A percentile compares a stretch with the other conserved stretches of the same genome.
Evolutionary conservation across 495 filamentous ascomycete genomes (phyloP).

Genomic region (Trichoderma parareesei): DNA sequence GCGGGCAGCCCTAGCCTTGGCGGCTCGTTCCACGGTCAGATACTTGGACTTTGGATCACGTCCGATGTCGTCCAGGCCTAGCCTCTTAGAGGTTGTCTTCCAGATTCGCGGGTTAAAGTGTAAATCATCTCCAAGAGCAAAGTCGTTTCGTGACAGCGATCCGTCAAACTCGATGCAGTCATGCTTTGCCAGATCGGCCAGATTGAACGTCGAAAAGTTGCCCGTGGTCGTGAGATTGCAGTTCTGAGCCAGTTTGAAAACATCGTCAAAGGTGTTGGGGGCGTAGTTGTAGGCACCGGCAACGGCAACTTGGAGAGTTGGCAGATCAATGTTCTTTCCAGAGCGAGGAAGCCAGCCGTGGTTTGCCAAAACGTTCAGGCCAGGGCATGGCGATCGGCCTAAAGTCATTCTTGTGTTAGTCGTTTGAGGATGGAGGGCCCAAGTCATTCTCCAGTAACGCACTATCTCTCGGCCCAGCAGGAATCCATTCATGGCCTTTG

Average conservation of each 20-base stretch:
- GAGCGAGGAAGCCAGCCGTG: constrained; percentile 38
- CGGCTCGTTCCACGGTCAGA: constrained; percentile 17
- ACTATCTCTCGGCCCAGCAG: constrained; percentile 9
- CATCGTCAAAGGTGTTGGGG: constrained; percentile 18
- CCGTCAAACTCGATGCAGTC: constrained; percentile 16
- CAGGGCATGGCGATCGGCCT: constrained; percentile 26
- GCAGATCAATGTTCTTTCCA: constrained; percentile 22
- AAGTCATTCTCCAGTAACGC: not conserved
- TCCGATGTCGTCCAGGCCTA: constrained; percentile 9
- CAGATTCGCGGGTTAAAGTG: constrained; percentile 17
- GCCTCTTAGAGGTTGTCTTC: constrained; percentile 3
- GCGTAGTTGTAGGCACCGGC: constrained; percentile 18
- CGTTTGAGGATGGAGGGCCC: not conserved
- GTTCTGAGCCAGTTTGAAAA: constrained; percentile 20
- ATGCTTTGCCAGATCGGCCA: constrained; percentile 15
- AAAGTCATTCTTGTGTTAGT: not conserved
- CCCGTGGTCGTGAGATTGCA: constrained; percentile 16
- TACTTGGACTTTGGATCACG: not conserved
- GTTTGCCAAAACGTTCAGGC: constrained; percentile 38
- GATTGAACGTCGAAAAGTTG: constrained; percentile 15
- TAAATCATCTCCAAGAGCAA: constrained; percentile 15
- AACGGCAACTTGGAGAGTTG: constrained; percentile 15
- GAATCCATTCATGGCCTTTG: constrained; percentile 15
- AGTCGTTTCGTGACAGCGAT: constrained; percentile 14
- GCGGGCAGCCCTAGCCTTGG: constrained; percentile 12